Evolutionary conservation across 2,329 filamentous ascomycete genomes (phyloP), one percentile per base, ranked within the genome.

Genomic region (Stachybotrys chartarum): DNA sequence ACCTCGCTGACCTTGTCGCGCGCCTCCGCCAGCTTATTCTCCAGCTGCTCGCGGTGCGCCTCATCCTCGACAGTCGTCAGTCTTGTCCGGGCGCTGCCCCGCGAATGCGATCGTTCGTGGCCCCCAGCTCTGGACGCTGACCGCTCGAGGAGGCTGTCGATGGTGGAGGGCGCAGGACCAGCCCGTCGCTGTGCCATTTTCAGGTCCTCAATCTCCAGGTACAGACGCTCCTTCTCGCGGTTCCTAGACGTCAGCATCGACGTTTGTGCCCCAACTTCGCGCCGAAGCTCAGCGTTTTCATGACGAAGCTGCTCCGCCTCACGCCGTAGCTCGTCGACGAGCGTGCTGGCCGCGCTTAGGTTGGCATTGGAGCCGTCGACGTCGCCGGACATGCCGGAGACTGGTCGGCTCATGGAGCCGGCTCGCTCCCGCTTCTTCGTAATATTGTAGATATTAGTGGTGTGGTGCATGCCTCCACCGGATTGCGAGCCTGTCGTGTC

Each of bases 221-320:
- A 96, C 8, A 99, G 78, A 6, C 91, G 85, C 68, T 97, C 92
- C 67, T 96, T 95, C 68, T 99, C 94, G 30, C 91, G 88, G 66
- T 97, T 97, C 30, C 94, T 83, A 42, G 94, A 97, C 1, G 93
- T 97, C 39, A 99, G 81, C 91, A 99, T 97, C 0, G 92, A 97
- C 1, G 92, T 96, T 69, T 99, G 94, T 3, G 94, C 94, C 58
- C 92, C 91, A 32, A 97, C 89, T 70, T 97, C 92, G 54, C 92
- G 88, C 54, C 93, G 85, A 35, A 99, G 73, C 68, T 97, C 93
- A 3, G 91, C 90, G 64, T 97, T 97, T 66, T 97, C 93, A 66
- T 93, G 91, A 53, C 90, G 87, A 31, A 97, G 75, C 62, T 95
- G 87, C 59, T 91, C 87, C 55, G 80, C 81, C 63, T 87, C 84